phyloP scores from a whole-genome alignment of 2,329 filamentous ascomycete genomes.

The Cladosporium austrohemisphaericum region DNA sequence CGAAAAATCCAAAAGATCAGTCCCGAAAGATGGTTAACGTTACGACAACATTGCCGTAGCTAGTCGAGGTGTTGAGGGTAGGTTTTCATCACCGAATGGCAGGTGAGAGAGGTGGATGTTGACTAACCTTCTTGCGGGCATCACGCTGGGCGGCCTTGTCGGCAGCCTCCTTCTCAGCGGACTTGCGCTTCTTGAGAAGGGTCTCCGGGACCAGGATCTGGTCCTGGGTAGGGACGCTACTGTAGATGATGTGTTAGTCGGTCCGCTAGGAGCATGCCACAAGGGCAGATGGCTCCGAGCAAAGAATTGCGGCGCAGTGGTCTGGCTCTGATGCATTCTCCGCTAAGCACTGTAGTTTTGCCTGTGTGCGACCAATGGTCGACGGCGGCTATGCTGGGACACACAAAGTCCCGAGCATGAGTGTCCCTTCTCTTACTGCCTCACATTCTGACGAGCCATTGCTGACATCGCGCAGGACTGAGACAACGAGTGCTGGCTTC shows the following conservation, averaged over 20 bases:
- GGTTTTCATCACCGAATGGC: conserved; percentile 76
- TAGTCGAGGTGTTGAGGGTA: conserved; percentile 77
- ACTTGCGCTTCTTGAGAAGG: conserved; percentile 99
- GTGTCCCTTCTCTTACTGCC: conserved; percentile 15
- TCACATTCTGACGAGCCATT: conserved; percentile 36
- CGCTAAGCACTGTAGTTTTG: conserved; percentile 26
- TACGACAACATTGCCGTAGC: conserved; percentile 94
- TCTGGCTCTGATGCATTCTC: conserved; percentile 55
- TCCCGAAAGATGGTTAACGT: conserved; percentile 99
- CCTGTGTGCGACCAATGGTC: conserved; percentile 9
- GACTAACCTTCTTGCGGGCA: conserved; percentile 80
- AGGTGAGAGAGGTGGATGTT: conserved; percentile 18
- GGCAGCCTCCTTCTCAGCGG: conserved; percentile 97
- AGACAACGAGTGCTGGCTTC: conserved; percentile 25
- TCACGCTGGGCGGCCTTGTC: conserved; percentile 57
- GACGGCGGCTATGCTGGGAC: conserved; percentile 11
- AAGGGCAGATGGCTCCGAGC: conserved; percentile 57
- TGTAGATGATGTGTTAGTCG: conserved; percentile 60
- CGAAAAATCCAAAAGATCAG: too few relatives aligned
- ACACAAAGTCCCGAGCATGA: conserved; percentile 8
- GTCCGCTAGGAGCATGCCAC: conserved; percentile 62
- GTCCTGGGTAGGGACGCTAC: conserved; percentile 88
- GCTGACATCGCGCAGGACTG: conserved; percentile 35
- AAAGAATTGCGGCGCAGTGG: conserved; percentile 91
- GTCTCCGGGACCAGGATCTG: conserved; percentile 98